Percentiles rank a stretch among this genome's conserved stretches.
Evolutionary conservation across 495 filamentous ascomycete genomes (phyloP).

Genomic region (Aspergillus leporis): DNA sequence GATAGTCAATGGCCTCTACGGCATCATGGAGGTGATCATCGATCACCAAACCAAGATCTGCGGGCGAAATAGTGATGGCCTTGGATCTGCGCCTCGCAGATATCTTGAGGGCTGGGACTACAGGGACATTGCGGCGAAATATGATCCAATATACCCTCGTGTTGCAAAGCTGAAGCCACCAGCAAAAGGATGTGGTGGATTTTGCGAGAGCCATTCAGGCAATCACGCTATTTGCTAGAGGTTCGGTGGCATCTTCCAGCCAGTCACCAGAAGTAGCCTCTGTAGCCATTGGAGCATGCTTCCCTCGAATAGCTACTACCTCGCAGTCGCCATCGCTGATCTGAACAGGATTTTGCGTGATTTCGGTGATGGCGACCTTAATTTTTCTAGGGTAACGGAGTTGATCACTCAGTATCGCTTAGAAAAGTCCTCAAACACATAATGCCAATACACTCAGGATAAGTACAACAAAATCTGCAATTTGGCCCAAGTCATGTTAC

Average conservation of each 20-base stretch:
- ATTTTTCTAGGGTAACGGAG: too few species aligned
- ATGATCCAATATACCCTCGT: conserved; percentile 24
- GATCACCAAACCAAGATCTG: conserved; percentile 22
- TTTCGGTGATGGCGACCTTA: conserved; percentile 13
- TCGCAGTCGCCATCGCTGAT: conserved; percentile 25
- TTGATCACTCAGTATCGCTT: too few species aligned
- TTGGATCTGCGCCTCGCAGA: conserved; percentile 11
- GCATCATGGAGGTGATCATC: conserved; percentile 28
- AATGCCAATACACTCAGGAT: too few species aligned
- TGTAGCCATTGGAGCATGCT: conserved; percentile 27
- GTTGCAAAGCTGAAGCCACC: conserved; percentile 17
- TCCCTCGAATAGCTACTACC: conserved; percentile 27
- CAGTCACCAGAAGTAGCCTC: background rate
- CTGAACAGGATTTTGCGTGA: conserved; percentile 27
- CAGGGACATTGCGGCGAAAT: conserved; percentile 24
- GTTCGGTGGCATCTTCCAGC: conserved; percentile 34
- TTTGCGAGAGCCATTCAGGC: conserved; percentile 27
- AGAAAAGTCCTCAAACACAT: too few species aligned
- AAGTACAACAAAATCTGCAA: too few species aligned
- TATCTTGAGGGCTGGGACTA: conserved; percentile 37
- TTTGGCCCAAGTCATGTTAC: too few species aligned
- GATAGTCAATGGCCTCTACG: conserved; percentile 22
- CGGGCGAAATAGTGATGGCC: background rate
- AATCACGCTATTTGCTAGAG: conserved; percentile 29
- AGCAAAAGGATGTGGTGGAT: conserved; percentile 31